phyloP scores from a whole-genome alignment of 1,284 basidiomycete genomes.

The Cutaneotrichosporon dermatis region DNA sequence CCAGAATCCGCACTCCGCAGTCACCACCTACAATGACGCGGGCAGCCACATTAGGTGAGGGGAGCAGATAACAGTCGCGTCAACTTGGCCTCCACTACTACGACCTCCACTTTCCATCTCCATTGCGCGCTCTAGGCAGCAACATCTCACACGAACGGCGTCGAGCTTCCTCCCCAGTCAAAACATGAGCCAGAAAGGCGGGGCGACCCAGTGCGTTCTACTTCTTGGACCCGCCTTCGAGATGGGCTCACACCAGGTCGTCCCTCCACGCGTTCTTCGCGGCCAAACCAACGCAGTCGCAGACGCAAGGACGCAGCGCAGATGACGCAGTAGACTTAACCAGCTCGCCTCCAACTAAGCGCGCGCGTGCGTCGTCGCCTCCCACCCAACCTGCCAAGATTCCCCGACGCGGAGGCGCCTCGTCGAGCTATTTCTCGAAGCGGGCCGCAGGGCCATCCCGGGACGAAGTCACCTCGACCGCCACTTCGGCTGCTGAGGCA shows the following conservation, averaged over 20 bases:
- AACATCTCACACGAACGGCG: no score
- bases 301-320: constrained; percentile 10
- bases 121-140: no score
- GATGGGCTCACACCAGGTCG: constrained; percentile 16
- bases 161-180: neutral
- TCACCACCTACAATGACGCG: neutral
- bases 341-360: constrained; percentile 28
- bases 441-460: neutral
- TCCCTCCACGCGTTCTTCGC: constrained; percentile 47
- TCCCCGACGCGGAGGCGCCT: neutral
- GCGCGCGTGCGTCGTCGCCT: constrained; percentile 7
- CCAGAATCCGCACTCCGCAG: neutral
- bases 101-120: no score
- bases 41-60: neutral
- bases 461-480: neutral
- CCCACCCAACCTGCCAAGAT: neutral
- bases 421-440: constrained; percentile 2
- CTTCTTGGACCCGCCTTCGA: no score
- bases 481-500: no score
- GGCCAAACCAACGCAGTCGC: constrained; percentile 32
- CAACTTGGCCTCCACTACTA: constrained; percentile 6
- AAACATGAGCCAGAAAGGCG: constrained; percentile 6
- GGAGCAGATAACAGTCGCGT: constrained; percentile 14
- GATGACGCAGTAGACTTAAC: constrained; percentile 33
- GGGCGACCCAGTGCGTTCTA: constrained; percentile 9